These are phyloP conservation scores for Naganishia liquefaciens DNA, from an alignment of 1,284 basidiomycete species.

Conservation along the genomic window DNA sequence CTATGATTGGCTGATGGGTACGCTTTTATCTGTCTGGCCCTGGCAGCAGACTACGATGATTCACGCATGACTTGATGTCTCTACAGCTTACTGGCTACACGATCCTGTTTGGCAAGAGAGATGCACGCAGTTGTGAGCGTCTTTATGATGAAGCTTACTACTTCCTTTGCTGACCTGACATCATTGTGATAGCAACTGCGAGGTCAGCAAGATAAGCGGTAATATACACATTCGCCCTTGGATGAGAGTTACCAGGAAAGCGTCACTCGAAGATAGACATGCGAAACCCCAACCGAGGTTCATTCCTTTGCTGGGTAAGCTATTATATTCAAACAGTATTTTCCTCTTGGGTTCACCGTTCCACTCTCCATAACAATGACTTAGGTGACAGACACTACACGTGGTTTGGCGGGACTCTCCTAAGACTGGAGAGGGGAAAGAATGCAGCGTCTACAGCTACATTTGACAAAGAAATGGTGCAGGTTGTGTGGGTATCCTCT, in stretches of 20 bases:
- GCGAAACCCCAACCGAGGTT: slow-evolving; percentile 21
- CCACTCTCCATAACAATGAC: too few species aligned
- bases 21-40: neutral
- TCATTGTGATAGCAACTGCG: too few species aligned
- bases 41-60: neutral
- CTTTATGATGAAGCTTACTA: neutral
- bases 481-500: slow-evolving; percentile 7
- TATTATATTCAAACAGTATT: too few species aligned
- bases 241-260: neutral
- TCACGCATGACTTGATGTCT: too few species aligned
- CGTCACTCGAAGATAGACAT: slow-evolving; percentile 1
- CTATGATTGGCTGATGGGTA: slow-evolving; percentile 27
- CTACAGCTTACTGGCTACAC: neutral
- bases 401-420: too few species aligned
- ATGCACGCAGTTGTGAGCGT: neutral
- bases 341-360: too few species aligned
- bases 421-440: too few species aligned
- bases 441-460: too few species aligned
- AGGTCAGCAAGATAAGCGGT: too few species aligned
- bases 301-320: slow-evolving; percentile 21
- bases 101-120: neutral
- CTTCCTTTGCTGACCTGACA: too few species aligned
- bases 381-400: too few species aligned
- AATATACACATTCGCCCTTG: too few species aligned
- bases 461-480: slow-evolving; percentile 5